Conservation (phyloP, 2,329 filamentous ascomycete species). For the Talaromyces sp. region DNA sequence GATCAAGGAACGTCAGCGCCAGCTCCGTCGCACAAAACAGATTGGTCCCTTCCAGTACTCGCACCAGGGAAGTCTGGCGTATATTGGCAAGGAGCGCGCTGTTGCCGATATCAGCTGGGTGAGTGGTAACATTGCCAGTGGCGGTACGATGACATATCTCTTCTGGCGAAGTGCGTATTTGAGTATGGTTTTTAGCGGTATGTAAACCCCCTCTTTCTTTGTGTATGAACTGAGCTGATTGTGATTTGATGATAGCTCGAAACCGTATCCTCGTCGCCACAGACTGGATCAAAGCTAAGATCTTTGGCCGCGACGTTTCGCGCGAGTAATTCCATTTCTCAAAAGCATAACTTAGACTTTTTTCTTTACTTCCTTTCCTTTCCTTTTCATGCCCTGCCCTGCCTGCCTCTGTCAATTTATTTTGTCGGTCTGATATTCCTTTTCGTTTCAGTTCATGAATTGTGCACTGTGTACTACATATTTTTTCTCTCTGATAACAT, state of each 20-base stretch:
- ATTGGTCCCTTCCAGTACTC: conserved; percentile 98
- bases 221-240: conserved; percentile 19
- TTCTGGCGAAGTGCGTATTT: conserved; percentile 98
- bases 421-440: background rate
- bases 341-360: conserved; percentile 10
- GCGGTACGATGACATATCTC: conserved; percentile 90
- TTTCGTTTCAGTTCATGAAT: background rate
- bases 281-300: conserved; percentile 96
- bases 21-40: conserved; percentile 84
- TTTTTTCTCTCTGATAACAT: background rate
- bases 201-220: conserved; percentile 45
- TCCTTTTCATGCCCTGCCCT: background rate
- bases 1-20: conserved; percentile 83
- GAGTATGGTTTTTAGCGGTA: conserved; percentile 99
- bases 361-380: background rate
- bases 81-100: conserved; percentile 97
- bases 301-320: conserved; percentile 87
- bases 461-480: conserved; percentile 6
- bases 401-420: background rate
- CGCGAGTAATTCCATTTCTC: conserved; percentile 37
- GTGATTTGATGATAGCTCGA: conserved; percentile 57
- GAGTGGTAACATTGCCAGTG: conserved; percentile 91
- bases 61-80: conserved; percentile 93
- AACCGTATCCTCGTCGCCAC: conserved; percentile 90
- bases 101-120: conserved; percentile 97